Percentiles rank a stretch among this genome's conserved stretches.
These are phyloP conservation scores for Westerdykella sp. DNA, from an alignment of 2,329 filamentous ascomycete genomes.

Conservation along the genomic window DNA sequence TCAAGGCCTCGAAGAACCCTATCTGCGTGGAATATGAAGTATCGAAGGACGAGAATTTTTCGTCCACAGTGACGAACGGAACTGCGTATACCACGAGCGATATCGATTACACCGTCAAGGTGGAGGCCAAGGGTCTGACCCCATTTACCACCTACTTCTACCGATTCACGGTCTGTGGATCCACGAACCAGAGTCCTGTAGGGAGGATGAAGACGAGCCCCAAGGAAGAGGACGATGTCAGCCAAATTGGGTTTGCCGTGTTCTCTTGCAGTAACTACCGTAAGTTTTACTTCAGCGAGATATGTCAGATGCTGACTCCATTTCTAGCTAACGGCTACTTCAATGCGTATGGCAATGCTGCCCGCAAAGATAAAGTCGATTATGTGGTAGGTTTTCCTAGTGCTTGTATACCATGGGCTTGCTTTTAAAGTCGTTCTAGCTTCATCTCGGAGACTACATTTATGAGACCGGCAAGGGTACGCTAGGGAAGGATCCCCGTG, in stretches of 20 bases:
- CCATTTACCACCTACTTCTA: conserved; percentile 63
- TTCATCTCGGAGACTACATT: conserved; percentile 52
- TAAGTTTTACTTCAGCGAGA: conserved; percentile 24
- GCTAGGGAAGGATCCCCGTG: conserved; percentile 23
- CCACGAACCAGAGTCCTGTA: conserved; percentile 53
- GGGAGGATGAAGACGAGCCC: conserved; percentile 66
- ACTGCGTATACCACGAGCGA: conserved; percentile 64
- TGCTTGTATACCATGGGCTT: neutral
- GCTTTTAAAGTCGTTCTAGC: conserved; percentile 21
- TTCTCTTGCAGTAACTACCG: conserved; percentile 65
- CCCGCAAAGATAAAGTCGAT: conserved; percentile 24
- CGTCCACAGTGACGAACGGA: conserved; percentile 48
- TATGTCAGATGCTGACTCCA: neutral
- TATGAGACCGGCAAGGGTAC: conserved; percentile 48
- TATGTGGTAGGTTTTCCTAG: conserved; percentile 1
- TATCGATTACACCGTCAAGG: conserved; percentile 68
- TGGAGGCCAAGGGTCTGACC: conserved; percentile 56
- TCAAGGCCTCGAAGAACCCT: conserved; percentile 50
- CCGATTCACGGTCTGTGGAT: conserved; percentile 61
- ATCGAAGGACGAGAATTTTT: conserved; percentile 42
- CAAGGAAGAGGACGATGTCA: conserved; percentile 47
- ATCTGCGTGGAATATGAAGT: conserved; percentile 62
- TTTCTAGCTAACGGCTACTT: conserved; percentile 38
- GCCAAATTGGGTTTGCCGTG: conserved; percentile 55
- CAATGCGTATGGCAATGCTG: conserved; percentile 40